Evolutionary conservation across 768 basidiomycete species (phyloP).

Genomic region (Mycena vulgaris): DNA sequence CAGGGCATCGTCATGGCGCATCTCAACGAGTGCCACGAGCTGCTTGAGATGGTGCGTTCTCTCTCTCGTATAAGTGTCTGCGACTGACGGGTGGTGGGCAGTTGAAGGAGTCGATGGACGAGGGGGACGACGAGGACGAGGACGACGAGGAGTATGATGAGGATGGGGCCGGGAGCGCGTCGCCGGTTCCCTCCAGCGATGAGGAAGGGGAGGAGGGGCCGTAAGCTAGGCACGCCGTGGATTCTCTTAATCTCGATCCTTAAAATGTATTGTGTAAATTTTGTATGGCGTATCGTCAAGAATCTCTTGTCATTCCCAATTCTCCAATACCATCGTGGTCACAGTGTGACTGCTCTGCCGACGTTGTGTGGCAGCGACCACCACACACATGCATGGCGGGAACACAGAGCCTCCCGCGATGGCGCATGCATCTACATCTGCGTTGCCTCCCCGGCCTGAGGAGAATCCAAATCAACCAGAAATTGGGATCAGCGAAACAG

Average conservation of each 20-base stretch:
- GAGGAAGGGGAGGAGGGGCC: conserved; percentile 8
- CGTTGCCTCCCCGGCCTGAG: too few relatives aligned
- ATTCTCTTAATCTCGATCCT: background rate
- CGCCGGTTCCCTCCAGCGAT: conserved; percentile 29
- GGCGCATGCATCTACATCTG: too few relatives aligned
- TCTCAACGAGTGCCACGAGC: conserved; percentile 95
- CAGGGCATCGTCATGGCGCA: conserved; percentile 98
- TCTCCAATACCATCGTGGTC: too few relatives aligned
- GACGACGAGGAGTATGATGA: conserved; percentile 31
- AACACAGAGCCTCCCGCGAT: too few relatives aligned
- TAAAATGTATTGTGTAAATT: conserved; percentile 14
- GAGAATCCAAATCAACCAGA: too few relatives aligned
- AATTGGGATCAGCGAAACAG: too few relatives aligned
- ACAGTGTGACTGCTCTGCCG: too few relatives aligned
- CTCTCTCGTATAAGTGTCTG: background rate
- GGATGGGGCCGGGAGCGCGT: conserved; percentile 3
- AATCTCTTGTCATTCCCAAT: too few relatives aligned
- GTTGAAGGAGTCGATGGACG: conserved; percentile 37
- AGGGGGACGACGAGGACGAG: conserved; percentile 22
- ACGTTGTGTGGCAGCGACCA: too few relatives aligned
- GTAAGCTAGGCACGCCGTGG: background rate
- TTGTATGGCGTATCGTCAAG: background rate
- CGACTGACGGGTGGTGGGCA: background rate
- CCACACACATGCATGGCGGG: too few relatives aligned
- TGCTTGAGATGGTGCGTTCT: conserved; percentile 87